phyloP scores from a whole-genome alignment of 2,329 filamentous ascomycete species.

The Paecilomyces variotii region DNA sequence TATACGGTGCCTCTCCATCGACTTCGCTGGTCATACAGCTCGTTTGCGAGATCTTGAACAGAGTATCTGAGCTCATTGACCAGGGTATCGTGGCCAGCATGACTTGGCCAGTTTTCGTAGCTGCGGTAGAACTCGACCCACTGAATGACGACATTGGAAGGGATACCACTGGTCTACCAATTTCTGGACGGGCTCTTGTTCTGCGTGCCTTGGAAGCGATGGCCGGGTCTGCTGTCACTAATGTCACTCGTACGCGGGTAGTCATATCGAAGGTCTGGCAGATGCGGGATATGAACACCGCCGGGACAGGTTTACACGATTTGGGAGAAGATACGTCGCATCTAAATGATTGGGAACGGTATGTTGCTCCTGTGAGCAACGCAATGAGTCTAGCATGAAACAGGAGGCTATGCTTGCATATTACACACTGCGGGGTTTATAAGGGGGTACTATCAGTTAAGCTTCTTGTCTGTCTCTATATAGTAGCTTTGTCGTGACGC shows the following conservation, averaged over 20 bases:
- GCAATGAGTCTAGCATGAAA: constrained; percentile 35
- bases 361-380: constrained; percentile 35
- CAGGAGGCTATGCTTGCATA: neutral
- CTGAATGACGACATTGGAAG: constrained; percentile 29
- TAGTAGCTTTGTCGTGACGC: too few relatives aligned
- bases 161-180: constrained; percentile 10
- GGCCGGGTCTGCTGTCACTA: constrained; percentile 34
- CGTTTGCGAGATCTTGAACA: constrained; percentile 28
- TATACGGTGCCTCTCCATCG: constrained; percentile 36
- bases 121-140: constrained; percentile 35
- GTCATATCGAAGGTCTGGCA: constrained; percentile 44
- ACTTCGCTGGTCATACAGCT: constrained; percentile 26
- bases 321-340: constrained; percentile 5
- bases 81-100: constrained; percentile 26
- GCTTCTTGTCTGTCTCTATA: too few relatives aligned
- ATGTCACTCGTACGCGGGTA: constrained; percentile 37
- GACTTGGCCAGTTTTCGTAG: constrained; percentile 38
- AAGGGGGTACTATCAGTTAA: neutral
- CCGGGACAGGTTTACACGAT: constrained; percentile 9
- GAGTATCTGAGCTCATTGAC: constrained; percentile 26
- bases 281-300: constrained; percentile 29
- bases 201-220: constrained; percentile 34
- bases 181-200: constrained; percentile 31
- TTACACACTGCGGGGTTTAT: neutral
- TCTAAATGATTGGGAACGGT: constrained; percentile 36